phyloP scores from a whole-genome alignment of 2,329 filamentous ascomycete genomes.

The Hypomyces rosellus region DNA sequence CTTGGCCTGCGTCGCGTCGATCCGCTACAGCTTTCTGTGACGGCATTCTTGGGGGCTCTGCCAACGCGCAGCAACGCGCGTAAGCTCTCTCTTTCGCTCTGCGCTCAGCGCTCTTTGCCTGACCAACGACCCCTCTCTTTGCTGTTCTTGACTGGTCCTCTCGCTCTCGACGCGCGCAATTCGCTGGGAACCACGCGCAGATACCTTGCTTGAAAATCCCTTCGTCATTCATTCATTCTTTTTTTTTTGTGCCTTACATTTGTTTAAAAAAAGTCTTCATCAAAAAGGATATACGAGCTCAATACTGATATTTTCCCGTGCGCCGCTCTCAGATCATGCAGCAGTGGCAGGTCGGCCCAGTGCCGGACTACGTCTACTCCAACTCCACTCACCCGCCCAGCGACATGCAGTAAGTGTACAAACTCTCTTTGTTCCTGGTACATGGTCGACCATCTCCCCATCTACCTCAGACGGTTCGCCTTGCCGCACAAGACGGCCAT shows the following conservation, averaged over 20 bases:
- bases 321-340: conserved; percentile 45
- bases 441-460: conserved; percentile 17
- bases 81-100: conserved; percentile 6
- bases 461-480: conserved; percentile 11
- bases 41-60: conserved; percentile 8
- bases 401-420: conserved; percentile 53
- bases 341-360: conserved; percentile 55
- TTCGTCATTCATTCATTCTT: conserved; percentile 3
- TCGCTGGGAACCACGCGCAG: neutral
- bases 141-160: neutral
- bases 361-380: conserved; percentile 54
- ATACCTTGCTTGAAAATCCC: neutral
- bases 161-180: conserved; percentile 1
- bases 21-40: conserved; percentile 6
- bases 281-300: conserved; percentile 5
- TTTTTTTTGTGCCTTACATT: neutral
- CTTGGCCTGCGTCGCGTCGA: conserved; percentile 11
- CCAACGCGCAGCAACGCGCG: conserved; percentile 7
- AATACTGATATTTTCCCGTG: conserved; percentile 17
- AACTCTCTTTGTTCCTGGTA: conserved; percentile 28
- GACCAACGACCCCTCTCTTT: conserved; percentile 10
- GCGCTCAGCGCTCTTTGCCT: conserved; percentile 4
- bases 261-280: conserved; percentile 11
- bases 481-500: conserved; percentile 15
- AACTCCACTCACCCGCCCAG: conserved; percentile 48